A percentile compares a stretch with the other conserved stretches of the same genome.
phyloP scores from a whole-genome alignment of 2,329 filamentous ascomycete genomes.

The Gyromitra esculenta region DNA sequence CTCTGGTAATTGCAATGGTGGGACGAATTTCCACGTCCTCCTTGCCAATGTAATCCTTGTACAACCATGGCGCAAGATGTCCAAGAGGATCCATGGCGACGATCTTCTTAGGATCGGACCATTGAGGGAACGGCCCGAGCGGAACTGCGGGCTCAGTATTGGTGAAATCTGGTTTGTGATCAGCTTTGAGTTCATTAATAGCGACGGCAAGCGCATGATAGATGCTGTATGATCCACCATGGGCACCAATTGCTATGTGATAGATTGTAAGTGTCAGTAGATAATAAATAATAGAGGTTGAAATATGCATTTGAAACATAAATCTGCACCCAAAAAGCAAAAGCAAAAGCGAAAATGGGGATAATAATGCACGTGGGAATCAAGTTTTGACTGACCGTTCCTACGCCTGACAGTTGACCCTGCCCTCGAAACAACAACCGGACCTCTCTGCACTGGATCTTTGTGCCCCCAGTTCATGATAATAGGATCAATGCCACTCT shows the following conservation, averaged over 20 bases:
- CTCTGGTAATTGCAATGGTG: conserved; percentile 89
- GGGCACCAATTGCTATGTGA: conserved; percentile 70
- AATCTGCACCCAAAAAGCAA: background rate
- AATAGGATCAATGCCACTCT: conserved; percentile 92
- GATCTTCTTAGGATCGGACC: conserved; percentile 90
- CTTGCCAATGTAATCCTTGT: conserved; percentile 78
- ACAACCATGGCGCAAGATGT: conserved; percentile 85
- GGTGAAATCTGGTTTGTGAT: conserved; percentile 80
- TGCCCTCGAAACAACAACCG: conserved; percentile 84
- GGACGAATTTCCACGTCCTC: conserved; percentile 87
- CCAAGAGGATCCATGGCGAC: conserved; percentile 97
- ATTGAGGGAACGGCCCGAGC: conserved; percentile 88
- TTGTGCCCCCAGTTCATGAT: conserved; percentile 85
- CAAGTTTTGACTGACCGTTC: conserved; percentile 71
- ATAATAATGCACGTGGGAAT: conserved; percentile 54
- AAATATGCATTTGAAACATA: conserved; percentile 15
- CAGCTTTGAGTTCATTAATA: conserved; percentile 83
- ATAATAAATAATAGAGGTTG: conserved; percentile 3
- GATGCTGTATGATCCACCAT: conserved; percentile 93
- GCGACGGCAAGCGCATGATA: conserved; percentile 94
- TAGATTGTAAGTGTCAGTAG: conserved; percentile 45
- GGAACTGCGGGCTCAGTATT: conserved; percentile 92
- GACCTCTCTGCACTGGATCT: conserved; percentile 79
- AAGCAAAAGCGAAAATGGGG: conserved; percentile 15
- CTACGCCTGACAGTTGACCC: conserved; percentile 79